Percentiles rank a stretch among this genome's conserved stretches.
Conservation (phyloP, 225 moss, liverwort and hornwort genomes). For the Bryum argenteum region DNA sequence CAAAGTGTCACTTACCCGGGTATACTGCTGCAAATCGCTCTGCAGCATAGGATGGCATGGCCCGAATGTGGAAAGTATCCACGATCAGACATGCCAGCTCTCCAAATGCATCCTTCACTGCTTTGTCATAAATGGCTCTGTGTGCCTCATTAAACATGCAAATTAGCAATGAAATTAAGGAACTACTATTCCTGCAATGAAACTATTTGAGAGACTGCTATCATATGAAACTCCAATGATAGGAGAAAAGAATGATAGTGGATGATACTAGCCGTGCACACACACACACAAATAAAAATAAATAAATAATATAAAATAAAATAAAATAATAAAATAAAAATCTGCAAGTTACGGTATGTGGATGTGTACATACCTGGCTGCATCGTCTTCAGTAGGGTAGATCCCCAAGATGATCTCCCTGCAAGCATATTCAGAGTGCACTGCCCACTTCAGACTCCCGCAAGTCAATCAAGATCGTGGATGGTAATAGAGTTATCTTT, state of each 20-base stretch:
- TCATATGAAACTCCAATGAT: neutral
- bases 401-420: neutral
- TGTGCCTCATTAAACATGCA: no score
- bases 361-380: constrained; percentile 36
- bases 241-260: no score
- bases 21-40: constrained; percentile 12
- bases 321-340: neutral
- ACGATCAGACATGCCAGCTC: constrained; percentile 9
- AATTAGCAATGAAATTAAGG: neutral
- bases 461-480: neutral
- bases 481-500: no score
- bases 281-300: no score
- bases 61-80: constrained; percentile 32
- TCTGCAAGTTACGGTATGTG: neutral
- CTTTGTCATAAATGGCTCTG: constrained; percentile 26
- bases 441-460: neutral
- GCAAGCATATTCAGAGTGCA: neutral
- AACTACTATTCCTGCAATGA: neutral
- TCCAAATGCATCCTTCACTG: neutral
- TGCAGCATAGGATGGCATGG: constrained; percentile 21
- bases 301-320: no score
- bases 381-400: constrained; percentile 30
- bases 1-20: constrained; percentile 11
- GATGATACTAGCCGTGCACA: no score
- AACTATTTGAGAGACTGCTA: neutral